Evolutionary conservation across 129 eudicot species (phyloP).

Genomic region (Flaveria robusta): DNA sequence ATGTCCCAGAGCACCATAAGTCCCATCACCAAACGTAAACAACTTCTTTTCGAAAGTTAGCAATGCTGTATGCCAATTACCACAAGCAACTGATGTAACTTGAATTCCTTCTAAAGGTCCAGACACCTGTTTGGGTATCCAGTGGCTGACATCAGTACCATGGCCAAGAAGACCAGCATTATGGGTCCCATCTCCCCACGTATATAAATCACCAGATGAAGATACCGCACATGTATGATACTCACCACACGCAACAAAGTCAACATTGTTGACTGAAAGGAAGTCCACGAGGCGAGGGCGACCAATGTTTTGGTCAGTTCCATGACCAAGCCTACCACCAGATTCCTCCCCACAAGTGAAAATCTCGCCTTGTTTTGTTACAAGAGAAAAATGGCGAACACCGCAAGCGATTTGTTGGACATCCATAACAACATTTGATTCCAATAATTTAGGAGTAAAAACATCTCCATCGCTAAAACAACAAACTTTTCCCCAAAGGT

Average conservation of each 20-base stretch:
- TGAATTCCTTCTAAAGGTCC: slow-evolving; percentile 82
- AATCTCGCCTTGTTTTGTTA: slow-evolving; percentile 96
- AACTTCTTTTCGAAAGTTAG: slow-evolving; percentile 54
- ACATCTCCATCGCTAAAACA: slow-evolving; percentile 55
- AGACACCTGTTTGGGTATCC: slow-evolving; percentile 85
- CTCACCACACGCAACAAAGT: slow-evolving; percentile 85
- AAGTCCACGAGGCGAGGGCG: slow-evolving; percentile 77
- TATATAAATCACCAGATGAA: slow-evolving; percentile 68
- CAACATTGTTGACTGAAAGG: slow-evolving; percentile 63
- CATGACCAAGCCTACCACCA: slow-evolving; percentile 95
- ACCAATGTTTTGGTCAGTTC: slow-evolving; percentile 57
- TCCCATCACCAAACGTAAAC: slow-evolving; percentile 87
- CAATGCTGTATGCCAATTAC: slow-evolving; percentile 84
- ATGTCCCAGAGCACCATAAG: slow-evolving; percentile 83
- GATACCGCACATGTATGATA: slow-evolving; percentile 86
- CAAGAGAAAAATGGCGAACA: slow-evolving; percentile 73
- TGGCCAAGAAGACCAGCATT: slow-evolving; percentile 91
- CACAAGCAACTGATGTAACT: slow-evolving; percentile 72
- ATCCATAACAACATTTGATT: slow-evolving; percentile 82
- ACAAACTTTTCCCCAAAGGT: slow-evolving; percentile 88
- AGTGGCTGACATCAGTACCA: slow-evolving; percentile 89
- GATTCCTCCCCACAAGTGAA: slow-evolving; percentile 98
- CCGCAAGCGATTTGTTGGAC: slow-evolving; percentile 91
- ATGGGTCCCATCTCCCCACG: slow-evolving; percentile 93
- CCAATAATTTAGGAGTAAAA: slow-evolving; percentile 62